Conservation (phyloP, 345 rosid species). For the Euphorbia peplus region DNA sequence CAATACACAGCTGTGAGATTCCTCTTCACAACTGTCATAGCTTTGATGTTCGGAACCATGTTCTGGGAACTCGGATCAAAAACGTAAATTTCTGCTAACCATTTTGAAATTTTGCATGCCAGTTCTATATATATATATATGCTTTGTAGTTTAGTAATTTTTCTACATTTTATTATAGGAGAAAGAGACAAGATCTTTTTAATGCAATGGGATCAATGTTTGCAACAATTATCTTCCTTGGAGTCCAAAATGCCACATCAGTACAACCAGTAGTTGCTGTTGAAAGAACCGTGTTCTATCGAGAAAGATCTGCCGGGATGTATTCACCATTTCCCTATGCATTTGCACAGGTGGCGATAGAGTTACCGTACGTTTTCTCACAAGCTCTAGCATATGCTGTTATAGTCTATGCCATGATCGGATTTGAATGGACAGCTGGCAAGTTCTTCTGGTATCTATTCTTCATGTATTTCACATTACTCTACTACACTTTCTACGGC, state of each 20-base stretch:
- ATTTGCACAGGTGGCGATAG: slow-evolving; percentile 68
- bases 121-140: neutral
- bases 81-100: slow-evolving; percentile 35
- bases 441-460: slow-evolving; percentile 68
- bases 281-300: slow-evolving; percentile 68
- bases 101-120: neutral
- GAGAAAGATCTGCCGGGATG: slow-evolving; percentile 85
- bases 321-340: slow-evolving; percentile 73
- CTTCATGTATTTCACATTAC: slow-evolving; percentile 57
- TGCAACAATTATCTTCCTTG: slow-evolving; percentile 61
- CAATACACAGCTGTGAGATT: slow-evolving; percentile 63
- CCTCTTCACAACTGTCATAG: slow-evolving; percentile 52
- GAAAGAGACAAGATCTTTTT: slow-evolving; percentile 45
- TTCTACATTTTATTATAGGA: slow-evolving; percentile 34
- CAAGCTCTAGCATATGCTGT: slow-evolving; percentile 51
- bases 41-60: slow-evolving; percentile 42
- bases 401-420: slow-evolving; percentile 65
- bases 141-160: neutral
- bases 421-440: slow-evolving; percentile 50
- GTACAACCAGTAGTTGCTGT: slow-evolving; percentile 70
- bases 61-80: slow-evolving; percentile 44
- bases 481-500: slow-evolving; percentile 68
- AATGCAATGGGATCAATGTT: slow-evolving; percentile 88
- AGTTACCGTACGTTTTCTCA: slow-evolving; percentile 50
- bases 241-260: slow-evolving; percentile 46